Evolutionary conservation across 2,329 filamentous ascomycete species (phyloP).

Genomic region (Triangularia verruculosa): DNA sequence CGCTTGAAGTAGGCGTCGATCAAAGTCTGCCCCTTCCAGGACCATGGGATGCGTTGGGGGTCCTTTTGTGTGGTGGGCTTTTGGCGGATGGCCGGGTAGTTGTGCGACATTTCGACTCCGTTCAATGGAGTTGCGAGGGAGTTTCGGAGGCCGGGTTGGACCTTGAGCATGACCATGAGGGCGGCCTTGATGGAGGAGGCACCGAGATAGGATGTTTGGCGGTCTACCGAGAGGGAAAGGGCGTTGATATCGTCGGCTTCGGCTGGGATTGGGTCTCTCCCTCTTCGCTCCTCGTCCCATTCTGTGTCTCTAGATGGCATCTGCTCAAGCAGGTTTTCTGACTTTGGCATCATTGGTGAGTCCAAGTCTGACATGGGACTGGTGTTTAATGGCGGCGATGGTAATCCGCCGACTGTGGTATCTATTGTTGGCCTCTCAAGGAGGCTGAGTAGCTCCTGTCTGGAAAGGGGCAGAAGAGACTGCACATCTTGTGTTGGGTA

Average conservation of each 20-base stretch:
- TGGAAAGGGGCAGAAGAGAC: conserved; percentile 51
- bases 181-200: conserved; percentile 74
- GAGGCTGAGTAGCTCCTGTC: conserved; percentile 58
- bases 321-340: conserved; percentile 60
- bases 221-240: conserved; percentile 58
- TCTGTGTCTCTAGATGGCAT: conserved; percentile 63
- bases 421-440: conserved; percentile 47
- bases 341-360: conserved; percentile 48
- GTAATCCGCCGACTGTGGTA: conserved; percentile 41
- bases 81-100: conserved; percentile 43
- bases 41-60: conserved; percentile 52
- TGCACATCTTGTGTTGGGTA: conserved; percentile 57
- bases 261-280: conserved; percentile 53
- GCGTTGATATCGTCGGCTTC: conserved; percentile 72
- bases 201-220: conserved; percentile 64
- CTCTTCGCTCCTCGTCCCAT: conserved; percentile 63
- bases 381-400: conserved; percentile 52
- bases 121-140: conserved; percentile 47
- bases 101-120: conserved; percentile 46
- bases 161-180: conserved; percentile 65
- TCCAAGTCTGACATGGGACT: conserved; percentile 49
- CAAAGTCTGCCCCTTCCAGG: conserved; percentile 64
- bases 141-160: conserved; percentile 47
- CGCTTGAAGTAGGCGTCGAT: conserved; percentile 75
- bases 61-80: conserved; percentile 46